These are phyloP conservation scores for Pyrenophora teres DNA, from an alignment of 2,329 filamentous ascomycete genomes.

Conservation along the genomic window DNA sequence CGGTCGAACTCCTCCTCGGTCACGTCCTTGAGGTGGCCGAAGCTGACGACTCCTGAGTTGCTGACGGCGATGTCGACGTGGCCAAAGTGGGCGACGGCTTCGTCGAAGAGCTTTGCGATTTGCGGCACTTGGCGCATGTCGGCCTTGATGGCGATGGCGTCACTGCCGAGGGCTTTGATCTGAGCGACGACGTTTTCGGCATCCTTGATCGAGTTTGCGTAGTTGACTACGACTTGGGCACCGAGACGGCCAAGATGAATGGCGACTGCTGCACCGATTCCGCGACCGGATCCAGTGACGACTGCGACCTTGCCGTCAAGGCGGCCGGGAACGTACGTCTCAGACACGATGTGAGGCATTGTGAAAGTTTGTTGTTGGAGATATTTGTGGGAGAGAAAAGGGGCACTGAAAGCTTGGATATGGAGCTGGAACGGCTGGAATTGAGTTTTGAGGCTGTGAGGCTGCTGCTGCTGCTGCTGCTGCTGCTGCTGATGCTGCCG, in stretches of 20 bases:
- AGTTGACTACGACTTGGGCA: constrained; percentile 67
- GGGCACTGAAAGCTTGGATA: not conserved
- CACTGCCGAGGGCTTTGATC: constrained; percentile 50
- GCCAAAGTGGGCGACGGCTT: constrained; percentile 47
- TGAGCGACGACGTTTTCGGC: constrained; percentile 51
- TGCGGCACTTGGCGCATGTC: constrained; percentile 58
- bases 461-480: too few relatives aligned
- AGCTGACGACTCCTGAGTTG: constrained; percentile 64
- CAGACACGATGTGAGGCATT: not conserved
- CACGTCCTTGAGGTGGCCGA: constrained; percentile 68
- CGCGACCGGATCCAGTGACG: constrained; percentile 64
- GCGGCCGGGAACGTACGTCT: constrained; percentile 11
- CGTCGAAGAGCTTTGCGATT: constrained; percentile 53
- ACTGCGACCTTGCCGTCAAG: constrained; percentile 58
- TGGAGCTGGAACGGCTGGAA: too few relatives aligned
- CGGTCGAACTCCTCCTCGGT: constrained; percentile 70
- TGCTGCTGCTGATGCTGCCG: too few relatives aligned
- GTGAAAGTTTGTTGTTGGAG: not conserved
- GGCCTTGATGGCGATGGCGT: constrained; percentile 60
- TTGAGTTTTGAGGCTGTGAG: too few relatives aligned
- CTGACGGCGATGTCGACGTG: constrained; percentile 51
- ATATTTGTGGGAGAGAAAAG: not conserved
- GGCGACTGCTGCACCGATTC: constrained; percentile 66
- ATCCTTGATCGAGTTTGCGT: constrained; percentile 57
- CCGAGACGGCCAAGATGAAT: constrained; percentile 66